A percentile compares a stretch with the other conserved stretches of the same genome.
Evolutionary conservation across 352 stramenopile genomes (phyloP).

Genomic region (Thalassiosira exigua): DNA sequence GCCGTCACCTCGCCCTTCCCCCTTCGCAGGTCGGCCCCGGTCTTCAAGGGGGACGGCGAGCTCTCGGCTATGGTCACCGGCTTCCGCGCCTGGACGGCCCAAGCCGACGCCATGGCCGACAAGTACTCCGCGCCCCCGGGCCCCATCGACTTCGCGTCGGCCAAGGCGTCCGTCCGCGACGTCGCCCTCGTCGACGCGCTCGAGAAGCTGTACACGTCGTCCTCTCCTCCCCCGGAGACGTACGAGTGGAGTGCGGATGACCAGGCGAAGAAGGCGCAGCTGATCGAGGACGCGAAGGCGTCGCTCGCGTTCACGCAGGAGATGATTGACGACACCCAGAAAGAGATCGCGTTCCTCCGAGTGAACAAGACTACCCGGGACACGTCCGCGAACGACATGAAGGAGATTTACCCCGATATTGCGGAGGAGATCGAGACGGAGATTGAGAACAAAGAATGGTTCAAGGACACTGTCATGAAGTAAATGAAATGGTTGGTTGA

Average conservation of each 20-base stretch:
- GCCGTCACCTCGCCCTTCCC: constrained; percentile 1
- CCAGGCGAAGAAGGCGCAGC: constrained; percentile 65
- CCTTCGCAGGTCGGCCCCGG: constrained; percentile 66
- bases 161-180: constrained; percentile 78
- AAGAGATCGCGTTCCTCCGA: constrained; percentile 74
- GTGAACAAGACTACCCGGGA: constrained; percentile 74
- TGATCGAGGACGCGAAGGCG: constrained; percentile 71
- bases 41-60: constrained; percentile 77
- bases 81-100: constrained; percentile 81
- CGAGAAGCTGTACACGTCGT: constrained; percentile 75
- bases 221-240: constrained; percentile 61
- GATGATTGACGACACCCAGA: constrained; percentile 72
- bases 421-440: constrained; percentile 83
- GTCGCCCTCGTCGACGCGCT: constrained; percentile 74
- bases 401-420: constrained; percentile 83
- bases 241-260: constrained; percentile 75
- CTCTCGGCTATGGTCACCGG: constrained; percentile 72
- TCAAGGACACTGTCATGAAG: constrained; percentile 80
- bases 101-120: constrained; percentile 77
- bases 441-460: constrained; percentile 85
- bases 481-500: constrained; percentile 44
- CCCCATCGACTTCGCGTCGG: constrained; percentile 76
- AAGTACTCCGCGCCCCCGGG: constrained; percentile 75
- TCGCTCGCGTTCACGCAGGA: constrained; percentile 66
- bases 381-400: constrained; percentile 74